phyloP scores from a whole-genome alignment of 2,329 filamentous ascomycete species.

The Penicillium sp. region DNA sequence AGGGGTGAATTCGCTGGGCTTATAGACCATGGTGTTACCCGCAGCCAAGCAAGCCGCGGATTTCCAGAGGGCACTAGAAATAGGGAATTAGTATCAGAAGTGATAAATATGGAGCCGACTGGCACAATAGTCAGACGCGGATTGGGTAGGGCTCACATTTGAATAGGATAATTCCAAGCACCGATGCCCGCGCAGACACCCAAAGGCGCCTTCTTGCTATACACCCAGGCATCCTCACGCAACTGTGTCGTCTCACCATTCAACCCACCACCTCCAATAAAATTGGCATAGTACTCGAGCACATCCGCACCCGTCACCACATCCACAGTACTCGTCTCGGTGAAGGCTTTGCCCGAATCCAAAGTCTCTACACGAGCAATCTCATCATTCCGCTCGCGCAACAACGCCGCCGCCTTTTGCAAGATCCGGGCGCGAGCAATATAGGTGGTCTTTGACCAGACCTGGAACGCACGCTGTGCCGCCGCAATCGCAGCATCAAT shows the following conservation, averaged over 20 bases:
- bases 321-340: slow-evolving; percentile 83
- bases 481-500: slow-evolving; percentile 73
- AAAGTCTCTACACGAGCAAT: slow-evolving; percentile 78
- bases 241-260: slow-evolving; percentile 79
- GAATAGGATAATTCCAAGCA: slow-evolving; percentile 90
- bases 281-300: slow-evolving; percentile 81
- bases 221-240: slow-evolving; percentile 76
- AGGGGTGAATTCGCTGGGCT: slow-evolving; percentile 84
- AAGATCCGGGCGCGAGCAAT: slow-evolving; percentile 76
- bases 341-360: slow-evolving; percentile 84
- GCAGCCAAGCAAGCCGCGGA: slow-evolving; percentile 82
- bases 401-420: slow-evolving; percentile 71
- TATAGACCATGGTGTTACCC: slow-evolving; percentile 89
- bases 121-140: not conserved
- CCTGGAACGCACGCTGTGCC: slow-evolving; percentile 70
- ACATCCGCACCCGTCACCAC: slow-evolving; percentile 82
- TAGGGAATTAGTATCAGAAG: slow-evolving; percentile 7
- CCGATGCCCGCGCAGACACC: slow-evolving; percentile 87
- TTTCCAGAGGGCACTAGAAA: slow-evolving; percentile 73
- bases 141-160: slow-evolving; percentile 58
- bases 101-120: not conserved
- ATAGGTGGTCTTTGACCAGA: slow-evolving; percentile 77
- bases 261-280: slow-evolving; percentile 74
- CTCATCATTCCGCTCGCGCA: slow-evolving; percentile 76
- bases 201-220: slow-evolving; percentile 78